Base-by-base conservation (phyloP, 202 grass and related monocot species). In the Schoenoplectus tabernaemontani region DNA sequence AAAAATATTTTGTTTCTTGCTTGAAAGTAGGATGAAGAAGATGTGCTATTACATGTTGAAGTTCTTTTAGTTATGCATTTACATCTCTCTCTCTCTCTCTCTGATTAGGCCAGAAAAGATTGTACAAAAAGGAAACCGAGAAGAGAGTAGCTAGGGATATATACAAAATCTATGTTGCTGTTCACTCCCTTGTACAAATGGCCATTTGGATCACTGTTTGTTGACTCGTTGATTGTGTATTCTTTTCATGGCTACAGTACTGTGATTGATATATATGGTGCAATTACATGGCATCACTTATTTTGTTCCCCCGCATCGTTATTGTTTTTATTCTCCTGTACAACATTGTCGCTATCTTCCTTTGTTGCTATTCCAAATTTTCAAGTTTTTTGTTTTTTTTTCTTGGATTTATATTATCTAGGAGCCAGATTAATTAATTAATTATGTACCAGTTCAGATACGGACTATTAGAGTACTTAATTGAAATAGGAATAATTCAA, bases 221-320 rank as follows among this genome's bases (percentile, higher is more conserved):
- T 73, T 73, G 68, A 73, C 43, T 33, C 24, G 28, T 33, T 34
- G 70, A 51, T 75, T 46, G 44, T 50, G 68, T n/a, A 32, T 54
- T 36, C 70, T 75, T 75, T 75, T 54, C 47, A 75, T 56, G 70
- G 70, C 70, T 75, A 75, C 70, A 75, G 70, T 56, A 19, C 2
- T 36, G 16, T 75, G 47, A 75, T 75, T 75, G 70, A 75, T 75
- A 71, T 46, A 74, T 72, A 54, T 54, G 70, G 70, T 51, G 47
- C 70, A 75, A 54, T 75, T 54, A 54, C 46, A 54, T 16, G 47
- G 6, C 47, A 54, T 75, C 70, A 54, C 28, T 75, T 69, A 7
- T 44, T 46, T 69, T 69, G 36, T 44, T 46, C 48, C 39, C 39
- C n/a, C 13, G 39, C 37, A 74, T 48, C 43, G 23, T 32, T 73